Evolutionary conservation across 2,329 filamentous ascomycete species (phyloP).

Genomic region (Neofusicoccum umdonicola): DNA sequence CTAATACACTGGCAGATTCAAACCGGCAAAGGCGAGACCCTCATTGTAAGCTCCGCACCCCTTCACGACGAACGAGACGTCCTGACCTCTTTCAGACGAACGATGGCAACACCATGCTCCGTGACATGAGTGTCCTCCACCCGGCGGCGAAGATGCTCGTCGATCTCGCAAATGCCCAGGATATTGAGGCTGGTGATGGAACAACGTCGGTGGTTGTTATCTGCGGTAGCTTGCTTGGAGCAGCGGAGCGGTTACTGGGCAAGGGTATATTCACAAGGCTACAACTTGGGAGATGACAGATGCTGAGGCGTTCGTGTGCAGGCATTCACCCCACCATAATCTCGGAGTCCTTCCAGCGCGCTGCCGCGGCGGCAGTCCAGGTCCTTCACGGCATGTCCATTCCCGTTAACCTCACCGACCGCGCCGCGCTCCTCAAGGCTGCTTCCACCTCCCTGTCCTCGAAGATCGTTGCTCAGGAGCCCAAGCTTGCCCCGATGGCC

Average conservation of each 20-base stretch:
- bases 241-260: conserved; percentile 82
- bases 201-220: conserved; percentile 98
- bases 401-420: conserved; percentile 85
- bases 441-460: conserved; percentile 96
- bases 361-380: conserved; percentile 82
- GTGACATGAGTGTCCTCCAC: conserved; percentile 98
- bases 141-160: conserved; percentile 99
- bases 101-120: conserved; percentile 98
- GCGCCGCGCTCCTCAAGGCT: conserved; percentile 86
- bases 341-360: conserved; percentile 94
- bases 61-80: conserved; percentile 23
- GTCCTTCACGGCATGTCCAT: conserved; percentile 94
- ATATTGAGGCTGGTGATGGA: conserved; percentile 97
- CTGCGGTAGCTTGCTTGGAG: conserved; percentile 88
- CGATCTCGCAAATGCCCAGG: conserved; percentile 92
- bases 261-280: conserved; percentile 59
- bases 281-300: conserved; percentile 20
- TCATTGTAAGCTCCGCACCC: conserved; percentile 60
- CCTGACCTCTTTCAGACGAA: conserved; percentile 62
- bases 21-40: conserved; percentile 92
- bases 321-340: conserved; percentile 95
- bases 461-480: conserved; percentile 98
- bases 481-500: conserved; percentile 95
- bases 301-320: neutral
- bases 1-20: conserved; percentile 61